A percentile compares a stretch with the other conserved stretches of the same genome.
Conservation (phyloP, 768 basidiomycete genomes). For the Tephrocybe rancida region DNA sequence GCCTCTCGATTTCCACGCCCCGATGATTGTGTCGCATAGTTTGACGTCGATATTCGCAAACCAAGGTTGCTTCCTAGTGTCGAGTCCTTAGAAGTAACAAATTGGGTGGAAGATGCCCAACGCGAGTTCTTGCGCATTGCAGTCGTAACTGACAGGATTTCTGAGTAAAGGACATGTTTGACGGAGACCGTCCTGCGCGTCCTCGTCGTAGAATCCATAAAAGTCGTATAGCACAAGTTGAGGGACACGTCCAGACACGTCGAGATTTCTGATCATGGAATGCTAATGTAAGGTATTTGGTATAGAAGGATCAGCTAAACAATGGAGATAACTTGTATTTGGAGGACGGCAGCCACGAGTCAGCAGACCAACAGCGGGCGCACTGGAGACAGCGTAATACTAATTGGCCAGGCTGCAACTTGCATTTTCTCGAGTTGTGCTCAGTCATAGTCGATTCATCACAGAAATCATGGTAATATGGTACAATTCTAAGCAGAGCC, state of each 20-base stretch:
- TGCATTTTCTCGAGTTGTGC: too few species aligned
- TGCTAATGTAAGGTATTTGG: constrained; percentile 18
- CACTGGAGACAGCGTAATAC: too few species aligned
- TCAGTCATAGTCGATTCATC: too few species aligned
- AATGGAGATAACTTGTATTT: background rate
- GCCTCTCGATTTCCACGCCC: constrained; percentile 68
- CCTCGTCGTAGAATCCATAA: constrained; percentile 20
- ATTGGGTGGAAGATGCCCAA: constrained; percentile 81
- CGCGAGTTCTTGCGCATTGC: constrained; percentile 98
- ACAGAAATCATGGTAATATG: background rate
- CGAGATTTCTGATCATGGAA: constrained; percentile 11
- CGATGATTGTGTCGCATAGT: constrained; percentile 39
- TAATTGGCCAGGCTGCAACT: too few species aligned
- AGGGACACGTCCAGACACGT: constrained; percentile 25
- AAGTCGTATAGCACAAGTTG: constrained; percentile 23
- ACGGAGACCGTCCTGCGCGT: constrained; percentile 46
- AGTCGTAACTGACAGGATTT: constrained; percentile 90
- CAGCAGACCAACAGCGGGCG: too few species aligned
- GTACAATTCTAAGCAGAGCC: constrained; percentile 23
- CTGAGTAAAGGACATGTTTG: constrained; percentile 84
- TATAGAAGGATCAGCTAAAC: background rate
- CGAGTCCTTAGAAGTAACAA: constrained; percentile 62
- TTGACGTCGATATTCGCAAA: constrained; percentile 61
- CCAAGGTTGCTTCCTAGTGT: constrained; percentile 76
- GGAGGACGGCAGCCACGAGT: too few species aligned